Evolutionary conservation across 2,329 filamentous ascomycete genomes (phyloP).

Genomic region (Hymenoscyphus occultus): DNA sequence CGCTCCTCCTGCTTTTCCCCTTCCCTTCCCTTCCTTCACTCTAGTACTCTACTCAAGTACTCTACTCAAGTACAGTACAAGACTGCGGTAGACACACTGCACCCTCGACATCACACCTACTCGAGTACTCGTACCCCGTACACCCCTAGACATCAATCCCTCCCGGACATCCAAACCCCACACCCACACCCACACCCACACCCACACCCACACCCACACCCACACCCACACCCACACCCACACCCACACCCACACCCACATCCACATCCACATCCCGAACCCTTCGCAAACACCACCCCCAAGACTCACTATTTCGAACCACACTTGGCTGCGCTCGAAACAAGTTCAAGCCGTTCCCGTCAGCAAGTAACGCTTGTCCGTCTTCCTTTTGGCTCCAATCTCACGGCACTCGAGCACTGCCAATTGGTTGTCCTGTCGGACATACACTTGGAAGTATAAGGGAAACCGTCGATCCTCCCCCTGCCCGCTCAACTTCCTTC

Average conservation of each 20-base stretch:
- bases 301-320: conserved; percentile 8
- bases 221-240: neutral
- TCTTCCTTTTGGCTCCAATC: conserved; percentile 16
- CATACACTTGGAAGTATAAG: conserved; percentile 13
- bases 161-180: conserved; percentile 1
- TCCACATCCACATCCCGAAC: neutral
- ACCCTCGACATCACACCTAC: no score
- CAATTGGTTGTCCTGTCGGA: conserved; percentile 27
- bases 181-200: no score
- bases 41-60: no score
- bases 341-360: conserved; percentile 22
- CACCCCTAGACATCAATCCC: conserved; percentile 19
- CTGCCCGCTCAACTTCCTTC: conserved; percentile 16
- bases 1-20: conserved; percentile 4
- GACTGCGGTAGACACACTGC: no score
- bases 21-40: no score
- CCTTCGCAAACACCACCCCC: conserved; percentile 10
- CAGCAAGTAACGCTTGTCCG: conserved; percentile 26
- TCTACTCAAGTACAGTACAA: no score
- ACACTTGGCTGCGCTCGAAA: conserved; percentile 23
- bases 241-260: no score
- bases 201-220: neutral
- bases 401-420: conserved; percentile 9
- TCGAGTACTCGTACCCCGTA: no score
- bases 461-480: conserved; percentile 20